These are phyloP conservation scores for Aristolochia contorta DNA, from an alignment of 164 flowering plant species.

Conservation along the genomic window DNA sequence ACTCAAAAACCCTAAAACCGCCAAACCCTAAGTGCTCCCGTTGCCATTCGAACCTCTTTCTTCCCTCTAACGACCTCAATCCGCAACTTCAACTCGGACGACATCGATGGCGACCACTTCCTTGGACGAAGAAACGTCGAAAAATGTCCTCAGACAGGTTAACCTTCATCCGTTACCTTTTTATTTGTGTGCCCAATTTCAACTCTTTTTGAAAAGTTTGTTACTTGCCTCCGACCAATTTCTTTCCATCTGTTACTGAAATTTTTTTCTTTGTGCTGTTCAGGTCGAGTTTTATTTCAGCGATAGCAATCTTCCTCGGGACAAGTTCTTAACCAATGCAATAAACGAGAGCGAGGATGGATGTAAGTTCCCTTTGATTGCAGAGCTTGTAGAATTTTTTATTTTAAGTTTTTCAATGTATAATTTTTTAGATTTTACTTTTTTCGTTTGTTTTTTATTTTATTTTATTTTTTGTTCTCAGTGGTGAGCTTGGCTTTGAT, in stretches of 20 bases:
- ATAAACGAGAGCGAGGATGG: conserved; percentile 71
- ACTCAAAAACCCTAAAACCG: too few relatives aligned
- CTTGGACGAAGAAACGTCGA: conserved; percentile 51
- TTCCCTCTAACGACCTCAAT: conserved; percentile 4
- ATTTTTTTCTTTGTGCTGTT: conserved; percentile 3
- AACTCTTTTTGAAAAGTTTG: neutral
- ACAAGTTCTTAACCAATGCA: conserved; percentile 51
- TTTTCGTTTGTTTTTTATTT: conserved; percentile 17
- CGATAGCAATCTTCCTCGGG: conserved; percentile 88
- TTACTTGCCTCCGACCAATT: neutral
- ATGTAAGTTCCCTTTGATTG: conserved; percentile 45
- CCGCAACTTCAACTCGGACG: conserved; percentile 1
- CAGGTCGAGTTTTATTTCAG: conserved; percentile 97
- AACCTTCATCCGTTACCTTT: neutral
- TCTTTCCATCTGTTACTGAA: neutral
- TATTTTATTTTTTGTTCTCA: conserved; percentile 31
- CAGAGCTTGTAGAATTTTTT: neutral
- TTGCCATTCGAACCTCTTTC: neutral
- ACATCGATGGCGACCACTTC: conserved; percentile 46
- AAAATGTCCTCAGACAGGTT: conserved; percentile 85
- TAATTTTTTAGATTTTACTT: neutral
- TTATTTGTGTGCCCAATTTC: neutral
- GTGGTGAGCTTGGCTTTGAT: conserved; percentile 90
- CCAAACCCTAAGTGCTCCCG: conserved; percentile 2
- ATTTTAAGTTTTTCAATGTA: neutral